Evolutionary conservation across 176 grass and related monocot species (phyloP), one percentile per base, ranked within the genome.

Genomic region (Triticum monococcum): DNA sequence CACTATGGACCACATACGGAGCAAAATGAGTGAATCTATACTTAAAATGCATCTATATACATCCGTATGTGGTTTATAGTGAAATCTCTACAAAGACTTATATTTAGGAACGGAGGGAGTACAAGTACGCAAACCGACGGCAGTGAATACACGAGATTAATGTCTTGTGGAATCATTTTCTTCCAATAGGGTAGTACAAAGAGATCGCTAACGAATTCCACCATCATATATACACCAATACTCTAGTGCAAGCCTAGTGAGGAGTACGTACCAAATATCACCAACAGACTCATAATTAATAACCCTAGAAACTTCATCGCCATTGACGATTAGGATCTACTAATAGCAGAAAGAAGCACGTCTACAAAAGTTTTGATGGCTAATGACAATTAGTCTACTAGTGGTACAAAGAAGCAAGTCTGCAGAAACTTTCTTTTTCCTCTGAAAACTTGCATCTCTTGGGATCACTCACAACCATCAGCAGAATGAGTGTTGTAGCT

Each of bases 151-250:
- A 70, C 66, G 35, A 37, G 8, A 70, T 70, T 8, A n/a, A 70
- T 37, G 32, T 37, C 18, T 37, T 8, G 5, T 10, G 33, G 33
- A 70, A 70, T 0, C 32, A 70, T 37, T 70, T 70, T 70, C 33
- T 37, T 11, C 33, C 33, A 70, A 70, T 37, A 70, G 12, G 66
- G 1, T n/a, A 46, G 10, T 69, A 43, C 5, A 13, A 72, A 72
- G 22, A n/a, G 37, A 72, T 37, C 69, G 14, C 20, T n/a, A 13
- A 46, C 43, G 1, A 72, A 43, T 45, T 43, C 70, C 11, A 72
- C n/a, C 70, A 72, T 72, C 37, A 72, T 72, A 72, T 72, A 24
- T 72, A 45, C 41, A 72, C 38, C 37, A 72, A 4, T 43, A 73
- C 70, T 43, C 5, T 45, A 14, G 5, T 73, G n/a, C 41, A 45